phyloP scores from a whole-genome alignment of 73 alveolate species.

The Stentor roeselii region DNA sequence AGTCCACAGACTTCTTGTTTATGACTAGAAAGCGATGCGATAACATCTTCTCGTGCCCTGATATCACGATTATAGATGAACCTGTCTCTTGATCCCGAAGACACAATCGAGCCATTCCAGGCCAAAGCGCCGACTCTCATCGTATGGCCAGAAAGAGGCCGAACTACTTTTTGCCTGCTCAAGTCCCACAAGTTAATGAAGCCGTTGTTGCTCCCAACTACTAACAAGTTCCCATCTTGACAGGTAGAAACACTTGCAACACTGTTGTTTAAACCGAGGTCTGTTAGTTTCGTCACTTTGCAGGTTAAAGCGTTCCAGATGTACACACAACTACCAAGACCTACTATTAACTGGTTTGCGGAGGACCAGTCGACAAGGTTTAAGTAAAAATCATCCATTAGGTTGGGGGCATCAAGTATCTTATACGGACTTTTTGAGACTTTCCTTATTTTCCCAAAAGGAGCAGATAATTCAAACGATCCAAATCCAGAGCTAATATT shows the following conservation, averaged over 20 bases:
- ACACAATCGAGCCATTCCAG: conserved; percentile 82
- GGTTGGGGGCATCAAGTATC: conserved; percentile 98
- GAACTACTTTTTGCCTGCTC: conserved; percentile 50
- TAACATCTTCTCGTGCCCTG: conserved; percentile 46
- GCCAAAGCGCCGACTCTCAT: conserved; percentile 97
- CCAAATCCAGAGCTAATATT: background rate
- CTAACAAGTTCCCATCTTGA: conserved; percentile 56
- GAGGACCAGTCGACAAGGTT: conserved; percentile 97
- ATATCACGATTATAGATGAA: conserved; percentile 87
- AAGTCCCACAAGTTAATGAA: conserved; percentile 79
- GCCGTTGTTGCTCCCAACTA: conserved; percentile 43
- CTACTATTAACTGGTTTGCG: conserved; percentile 83
- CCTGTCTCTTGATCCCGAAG: conserved; percentile 92
- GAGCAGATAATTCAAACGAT: background rate
- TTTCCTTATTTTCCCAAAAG: conserved; percentile 53
- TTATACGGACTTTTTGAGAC: conserved; percentile 83
- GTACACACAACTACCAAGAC: conserved; percentile 68
- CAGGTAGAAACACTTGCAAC: conserved; percentile 92
- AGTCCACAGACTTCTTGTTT: conserved; percentile 86
- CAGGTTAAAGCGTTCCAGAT: conserved; percentile 74
- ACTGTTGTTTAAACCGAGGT: conserved; percentile 75
- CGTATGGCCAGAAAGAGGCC: conserved; percentile 85
- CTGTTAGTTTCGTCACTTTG: conserved; percentile 86
- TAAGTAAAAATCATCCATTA: conserved; percentile 97
- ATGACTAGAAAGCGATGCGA: conserved; percentile 19